Evolutionary conservation across 2,329 filamentous ascomycete genomes (phyloP).

Genomic region (Fusarium xyrophilum): DNA sequence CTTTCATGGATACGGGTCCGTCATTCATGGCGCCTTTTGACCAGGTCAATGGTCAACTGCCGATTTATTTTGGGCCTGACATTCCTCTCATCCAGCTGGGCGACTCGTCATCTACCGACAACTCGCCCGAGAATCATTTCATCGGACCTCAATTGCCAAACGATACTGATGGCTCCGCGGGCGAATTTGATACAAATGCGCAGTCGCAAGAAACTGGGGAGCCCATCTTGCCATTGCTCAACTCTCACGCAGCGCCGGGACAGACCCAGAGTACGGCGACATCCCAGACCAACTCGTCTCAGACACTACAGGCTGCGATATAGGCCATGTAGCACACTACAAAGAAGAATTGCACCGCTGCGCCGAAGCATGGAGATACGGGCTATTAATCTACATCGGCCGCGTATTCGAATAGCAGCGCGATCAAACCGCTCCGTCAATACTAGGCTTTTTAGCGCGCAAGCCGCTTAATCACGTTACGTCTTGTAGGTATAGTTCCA

Average conservation of each 20-base stretch:
- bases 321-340: neutral
- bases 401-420: neutral
- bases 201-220: neutral
- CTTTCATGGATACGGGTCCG: neutral
- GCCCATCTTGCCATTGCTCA: neutral
- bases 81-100: neutral
- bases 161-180: fast-evolving
- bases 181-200: fast-evolving
- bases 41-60: neutral
- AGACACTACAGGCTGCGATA: neutral
- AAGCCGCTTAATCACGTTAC: neutral
- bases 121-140: neutral
- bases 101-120: neutral
- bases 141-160: neutral
- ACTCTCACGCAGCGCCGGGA: neutral
- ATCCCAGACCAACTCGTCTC: neutral
- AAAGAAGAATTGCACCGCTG: neutral
- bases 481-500: neutral
- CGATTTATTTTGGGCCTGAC: neutral
- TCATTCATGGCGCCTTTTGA: neutral
- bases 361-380: neutral
- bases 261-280: neutral
- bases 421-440: neutral
- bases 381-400: neutral
- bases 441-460: neutral